A percentile compares a stretch with the other conserved stretches of the same genome.
phyloP scores from a whole-genome alignment of 164 flowering plant genomes.

The Vitis amurensis region DNA sequence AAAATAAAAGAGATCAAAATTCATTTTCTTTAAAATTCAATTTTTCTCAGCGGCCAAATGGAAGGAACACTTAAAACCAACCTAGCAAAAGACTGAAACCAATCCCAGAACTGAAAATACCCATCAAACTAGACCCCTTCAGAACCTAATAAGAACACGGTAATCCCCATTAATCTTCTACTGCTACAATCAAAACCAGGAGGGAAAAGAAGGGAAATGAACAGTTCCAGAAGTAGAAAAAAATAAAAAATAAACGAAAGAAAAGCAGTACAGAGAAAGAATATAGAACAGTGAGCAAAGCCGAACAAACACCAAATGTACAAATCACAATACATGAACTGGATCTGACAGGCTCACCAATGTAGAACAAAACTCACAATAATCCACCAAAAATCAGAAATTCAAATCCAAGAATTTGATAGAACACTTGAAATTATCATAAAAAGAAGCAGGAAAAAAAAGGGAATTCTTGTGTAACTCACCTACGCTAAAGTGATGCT shows the following conservation, averaged over 20 bases:
- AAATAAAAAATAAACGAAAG: too few species aligned
- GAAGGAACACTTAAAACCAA: too few species aligned
- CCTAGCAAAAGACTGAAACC: not conserved
- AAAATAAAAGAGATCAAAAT: too few species aligned
- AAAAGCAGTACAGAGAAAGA: not conserved
- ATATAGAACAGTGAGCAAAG: conserved; percentile 3
- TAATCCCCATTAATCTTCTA: too few species aligned
- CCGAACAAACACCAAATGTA: not conserved
- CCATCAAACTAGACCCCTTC: not conserved
- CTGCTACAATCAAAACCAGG: too few species aligned
- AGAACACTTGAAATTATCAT: too few species aligned
- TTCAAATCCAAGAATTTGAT: not conserved
- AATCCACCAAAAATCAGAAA: not conserved
- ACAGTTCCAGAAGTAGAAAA: too few species aligned
- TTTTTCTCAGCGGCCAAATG: too few species aligned
- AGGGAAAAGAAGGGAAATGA: too few species aligned
- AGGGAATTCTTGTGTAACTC: not conserved
- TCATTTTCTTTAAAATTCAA: too few species aligned
- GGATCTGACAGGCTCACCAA: not conserved
- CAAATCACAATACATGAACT: not conserved
- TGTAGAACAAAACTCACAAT: not conserved
- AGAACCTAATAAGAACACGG: not conserved
- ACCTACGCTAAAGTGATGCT: conserved; percentile 37
- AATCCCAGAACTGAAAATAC: not conserved
- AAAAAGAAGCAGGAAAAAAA: too few species aligned